These are phyloP conservation scores for Diaporthe eres DNA, from an alignment of 2,329 filamentous ascomycete species.

Conservation along the genomic window DNA sequence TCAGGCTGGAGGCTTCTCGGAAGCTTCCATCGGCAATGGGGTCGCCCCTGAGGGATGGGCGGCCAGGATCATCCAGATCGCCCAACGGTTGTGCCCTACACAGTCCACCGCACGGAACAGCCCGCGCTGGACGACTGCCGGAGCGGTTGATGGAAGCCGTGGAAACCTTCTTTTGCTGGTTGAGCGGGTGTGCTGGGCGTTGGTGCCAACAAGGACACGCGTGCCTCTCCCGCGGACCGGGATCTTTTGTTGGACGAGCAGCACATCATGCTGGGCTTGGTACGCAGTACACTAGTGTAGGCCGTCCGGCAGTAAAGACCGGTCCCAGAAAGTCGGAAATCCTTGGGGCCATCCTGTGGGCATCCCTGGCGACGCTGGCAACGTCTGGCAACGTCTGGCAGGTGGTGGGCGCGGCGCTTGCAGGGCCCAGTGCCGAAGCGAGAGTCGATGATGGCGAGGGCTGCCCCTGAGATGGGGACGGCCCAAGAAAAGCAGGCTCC, in stretches of 20 bases:
- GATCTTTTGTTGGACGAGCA: not conserved
- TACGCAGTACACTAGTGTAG: not conserved
- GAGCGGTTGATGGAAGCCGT: not conserved
- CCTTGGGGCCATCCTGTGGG: not conserved
- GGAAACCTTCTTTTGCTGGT: not conserved
- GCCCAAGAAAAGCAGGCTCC: constrained; percentile 9
- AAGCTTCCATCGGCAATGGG: constrained; percentile 11
- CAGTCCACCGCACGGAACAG: not conserved
- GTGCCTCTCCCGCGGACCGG: not conserved
- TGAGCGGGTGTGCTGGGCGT: not conserved
- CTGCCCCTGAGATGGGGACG: constrained; percentile 6
- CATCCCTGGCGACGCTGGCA: not conserved
- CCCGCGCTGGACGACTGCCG: not conserved
- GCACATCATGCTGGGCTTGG: not conserved
- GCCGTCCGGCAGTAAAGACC: not conserved
- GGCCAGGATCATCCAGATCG: constrained; percentile 11
- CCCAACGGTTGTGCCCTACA: not conserved
- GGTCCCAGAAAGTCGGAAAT: constrained; percentile 23
- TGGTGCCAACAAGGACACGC: not conserved
- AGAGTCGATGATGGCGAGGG: not conserved
- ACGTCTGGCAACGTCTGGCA: not conserved
- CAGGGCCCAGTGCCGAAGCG: constrained; percentile 16
- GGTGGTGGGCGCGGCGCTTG: not conserved
- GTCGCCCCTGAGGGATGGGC: not conserved
- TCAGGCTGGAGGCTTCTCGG: constrained; percentile 2